phyloP scores from a whole-genome alignment of 306 rosid genomes.

The Heteromeles arbutifolia region DNA sequence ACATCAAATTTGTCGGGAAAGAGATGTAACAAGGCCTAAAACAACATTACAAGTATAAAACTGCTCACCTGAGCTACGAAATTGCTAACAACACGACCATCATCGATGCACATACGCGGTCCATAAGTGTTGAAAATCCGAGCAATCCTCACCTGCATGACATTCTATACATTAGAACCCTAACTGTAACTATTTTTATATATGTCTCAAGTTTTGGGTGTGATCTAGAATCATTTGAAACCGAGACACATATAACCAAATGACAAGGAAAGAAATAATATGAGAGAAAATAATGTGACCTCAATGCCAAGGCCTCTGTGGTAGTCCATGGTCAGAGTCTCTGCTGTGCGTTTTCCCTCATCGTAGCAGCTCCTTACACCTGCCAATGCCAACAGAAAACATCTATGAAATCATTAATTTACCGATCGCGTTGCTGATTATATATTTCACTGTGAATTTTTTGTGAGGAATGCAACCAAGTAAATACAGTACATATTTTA shows the following conservation, averaged over 20 bases:
- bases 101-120: constrained; percentile 88
- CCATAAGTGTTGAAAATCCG: constrained; percentile 89
- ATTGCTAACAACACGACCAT: constrained; percentile 91
- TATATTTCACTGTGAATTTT: background rate
- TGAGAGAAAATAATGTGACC: constrained; percentile 25
- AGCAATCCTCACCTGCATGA: constrained; percentile 69
- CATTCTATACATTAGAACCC: background rate
- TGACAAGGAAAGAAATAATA: background rate
- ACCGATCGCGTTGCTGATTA: background rate
- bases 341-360: constrained; percentile 94
- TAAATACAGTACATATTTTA: too few species aligned
- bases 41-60: background rate
- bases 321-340: constrained; percentile 84
- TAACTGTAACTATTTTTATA: background rate
- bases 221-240: background rate
- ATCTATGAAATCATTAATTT: too few species aligned
- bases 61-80: constrained; percentile 78
- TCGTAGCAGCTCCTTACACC: constrained; percentile 95
- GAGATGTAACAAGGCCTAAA: background rate
- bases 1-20: background rate
- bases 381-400: constrained; percentile 10
- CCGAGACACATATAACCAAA: background rate
- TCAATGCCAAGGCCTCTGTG: constrained; percentile 92
- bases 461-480: background rate
- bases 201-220: background rate